These are phyloP conservation scores for Rugosomyces carneus DNA, from an alignment of 1,284 basidiomycete genomes.

Conservation along the genomic window DNA sequence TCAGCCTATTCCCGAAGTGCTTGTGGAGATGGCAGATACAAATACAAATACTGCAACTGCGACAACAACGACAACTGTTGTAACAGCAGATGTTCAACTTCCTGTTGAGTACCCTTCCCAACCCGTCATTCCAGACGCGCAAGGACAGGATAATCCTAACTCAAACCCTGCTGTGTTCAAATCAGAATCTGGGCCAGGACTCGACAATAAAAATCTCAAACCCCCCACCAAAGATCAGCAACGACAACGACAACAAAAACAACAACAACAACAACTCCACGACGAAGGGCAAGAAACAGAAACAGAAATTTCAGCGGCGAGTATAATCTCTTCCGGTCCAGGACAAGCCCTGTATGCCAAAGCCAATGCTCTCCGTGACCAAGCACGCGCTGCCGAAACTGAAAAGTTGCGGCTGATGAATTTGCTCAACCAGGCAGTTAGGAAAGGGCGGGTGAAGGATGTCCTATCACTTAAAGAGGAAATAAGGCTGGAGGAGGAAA, in stretches of 20 bases:
- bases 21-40: too few species aligned
- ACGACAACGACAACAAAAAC: neutral
- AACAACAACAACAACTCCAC: slow-evolving; percentile 1
- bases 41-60: neutral
- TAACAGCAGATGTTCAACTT: slow-evolving; percentile 1
- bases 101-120: slow-evolving; percentile 19
- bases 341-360: slow-evolving; percentile 24
- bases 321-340: slow-evolving; percentile 28
- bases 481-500: slow-evolving; percentile 28
- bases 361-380: slow-evolving; percentile 31
- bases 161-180: neutral
- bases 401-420: slow-evolving; percentile 22
- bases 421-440: slow-evolving; percentile 25
- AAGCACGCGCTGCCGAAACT: slow-evolving; percentile 32
- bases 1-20: neutral
- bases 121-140: slow-evolving; percentile 8
- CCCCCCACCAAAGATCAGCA: neutral
- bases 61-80: neutral
- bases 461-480: slow-evolving; percentile 31
- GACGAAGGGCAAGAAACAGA: slow-evolving; percentile 15
- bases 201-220: neutral
- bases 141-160: slow-evolving; percentile 13
- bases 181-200: slow-evolving; percentile 13
- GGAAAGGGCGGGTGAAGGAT: slow-evolving; percentile 28
- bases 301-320: slow-evolving; percentile 21